phyloP scores from a whole-genome alignment of 2,329 filamentous ascomycete species.

The Hymenoscyphus infarciens region DNA sequence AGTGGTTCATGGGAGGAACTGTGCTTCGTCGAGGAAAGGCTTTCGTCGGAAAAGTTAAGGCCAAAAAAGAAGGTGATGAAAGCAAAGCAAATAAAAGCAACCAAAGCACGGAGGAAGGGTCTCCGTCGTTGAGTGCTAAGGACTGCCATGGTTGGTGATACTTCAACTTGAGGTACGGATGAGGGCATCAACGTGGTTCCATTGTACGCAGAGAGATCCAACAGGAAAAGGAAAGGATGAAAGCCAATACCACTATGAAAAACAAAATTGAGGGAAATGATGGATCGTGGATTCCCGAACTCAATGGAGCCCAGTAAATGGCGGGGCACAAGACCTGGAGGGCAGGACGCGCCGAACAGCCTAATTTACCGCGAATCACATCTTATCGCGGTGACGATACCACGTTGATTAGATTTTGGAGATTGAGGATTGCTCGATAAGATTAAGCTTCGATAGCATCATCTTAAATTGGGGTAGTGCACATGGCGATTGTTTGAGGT shows the following conservation, averaged over 20 bases:
- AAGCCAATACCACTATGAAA: not conserved
- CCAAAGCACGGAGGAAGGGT: not conserved
- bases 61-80: not conserved
- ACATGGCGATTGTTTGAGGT: not conserved
- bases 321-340: not conserved
- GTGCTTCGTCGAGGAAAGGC: not conserved
- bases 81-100: not conserved
- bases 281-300: not conserved
- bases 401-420: constrained; percentile 2
- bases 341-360: constrained; percentile 1
- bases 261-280: not conserved
- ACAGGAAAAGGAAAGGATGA: not conserved
- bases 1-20: not conserved
- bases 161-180: not conserved
- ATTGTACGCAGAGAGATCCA: not conserved
- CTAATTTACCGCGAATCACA: constrained; percentile 14
- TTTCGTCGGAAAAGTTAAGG: not conserved
- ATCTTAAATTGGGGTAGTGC: not conserved
- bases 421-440: not conserved
- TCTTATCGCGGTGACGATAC: constrained; percentile 10
- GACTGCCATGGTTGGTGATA: not conserved
- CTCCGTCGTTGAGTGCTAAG: not conserved
- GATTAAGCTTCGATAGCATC: not conserved
- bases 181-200: not conserved
- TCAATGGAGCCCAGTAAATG: not conserved